These are phyloP conservation scores for Aspergillus fumigatus DNA, from an alignment of 2,329 filamentous ascomycete genomes.

Conservation along the genomic window DNA sequence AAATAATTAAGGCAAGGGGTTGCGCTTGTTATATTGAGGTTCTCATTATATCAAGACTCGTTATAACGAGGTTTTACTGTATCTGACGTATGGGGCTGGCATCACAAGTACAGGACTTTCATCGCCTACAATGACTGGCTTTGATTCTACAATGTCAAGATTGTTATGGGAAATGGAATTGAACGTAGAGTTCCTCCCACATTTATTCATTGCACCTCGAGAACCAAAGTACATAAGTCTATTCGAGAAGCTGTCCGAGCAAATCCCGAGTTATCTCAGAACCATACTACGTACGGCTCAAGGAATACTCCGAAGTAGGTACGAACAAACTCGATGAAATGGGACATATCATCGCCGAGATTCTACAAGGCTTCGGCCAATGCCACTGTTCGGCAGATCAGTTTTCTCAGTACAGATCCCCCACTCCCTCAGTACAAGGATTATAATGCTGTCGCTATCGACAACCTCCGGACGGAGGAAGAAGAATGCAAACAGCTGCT, in stretches of 20 bases:
- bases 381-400: conserved; percentile 47
- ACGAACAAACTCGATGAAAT: not conserved
- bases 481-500: conserved; percentile 59
- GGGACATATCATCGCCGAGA: not conserved
- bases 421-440: conserved; percentile 50
- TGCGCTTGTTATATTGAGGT: too few relatives aligned
- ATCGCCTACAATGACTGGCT: not conserved
- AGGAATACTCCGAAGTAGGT: not conserved
- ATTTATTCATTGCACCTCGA: not conserved
- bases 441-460: conserved; percentile 58
- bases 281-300: not conserved
- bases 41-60: too few relatives aligned
- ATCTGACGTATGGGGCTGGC: not conserved
- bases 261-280: not conserved
- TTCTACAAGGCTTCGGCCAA: conserved; percentile 32
- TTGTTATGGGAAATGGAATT: not conserved
- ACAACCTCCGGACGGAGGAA: conserved; percentile 57
- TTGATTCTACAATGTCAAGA: not conserved
- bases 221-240: not conserved
- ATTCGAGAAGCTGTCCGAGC: too few relatives aligned
- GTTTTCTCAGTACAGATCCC: conserved; percentile 47
- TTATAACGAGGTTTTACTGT: too few relatives aligned
- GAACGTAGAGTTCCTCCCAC: not conserved
- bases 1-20: too few relatives aligned
- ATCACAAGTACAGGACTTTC: not conserved